phyloP scores from a whole-genome alignment of 345 rosid species.

The Arabidopsis thaliana region DNA sequence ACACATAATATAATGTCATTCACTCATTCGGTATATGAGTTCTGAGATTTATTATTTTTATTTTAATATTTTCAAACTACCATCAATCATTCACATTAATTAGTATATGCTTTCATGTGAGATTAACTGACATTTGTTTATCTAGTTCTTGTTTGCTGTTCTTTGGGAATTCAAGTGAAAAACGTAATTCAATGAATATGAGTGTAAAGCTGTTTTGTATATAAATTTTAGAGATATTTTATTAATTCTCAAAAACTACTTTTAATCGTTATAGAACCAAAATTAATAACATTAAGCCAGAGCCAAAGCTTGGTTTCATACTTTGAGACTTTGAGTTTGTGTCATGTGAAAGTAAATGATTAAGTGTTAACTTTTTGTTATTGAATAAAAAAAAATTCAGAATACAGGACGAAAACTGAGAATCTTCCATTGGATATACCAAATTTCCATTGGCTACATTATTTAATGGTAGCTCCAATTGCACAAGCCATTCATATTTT shows the following conservation, averaged over 20 bases:
- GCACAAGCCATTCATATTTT: conserved; percentile 25
- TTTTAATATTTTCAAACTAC: too few species aligned
- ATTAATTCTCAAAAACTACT: too few species aligned
- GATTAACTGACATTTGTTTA: neutral
- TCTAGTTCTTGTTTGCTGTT: neutral
- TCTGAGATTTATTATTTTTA: too few species aligned
- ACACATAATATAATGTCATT: neutral
- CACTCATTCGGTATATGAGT: neutral
- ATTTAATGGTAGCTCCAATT: neutral
- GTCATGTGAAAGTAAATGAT: conserved; percentile 20
- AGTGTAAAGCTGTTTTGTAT: too few species aligned
- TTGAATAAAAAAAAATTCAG: neutral
- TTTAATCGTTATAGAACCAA: neutral
- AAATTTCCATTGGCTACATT: conserved; percentile 32
- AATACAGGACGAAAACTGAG: conserved; percentile 13
- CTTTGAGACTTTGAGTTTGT: neutral
- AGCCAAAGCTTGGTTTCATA: conserved; percentile 2
- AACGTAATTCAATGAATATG: too few species aligned
- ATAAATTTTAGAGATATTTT: too few species aligned
- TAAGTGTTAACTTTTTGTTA: neutral
- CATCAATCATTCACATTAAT: neutral
- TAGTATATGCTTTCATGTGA: neutral
- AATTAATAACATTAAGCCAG: neutral
- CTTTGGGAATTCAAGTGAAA: neutral
- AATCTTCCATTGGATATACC: conserved; percentile 39